Evolutionary conservation across 495 filamentous ascomycete genomes (phyloP).

Genomic region (Xylaria bambusicola): DNA sequence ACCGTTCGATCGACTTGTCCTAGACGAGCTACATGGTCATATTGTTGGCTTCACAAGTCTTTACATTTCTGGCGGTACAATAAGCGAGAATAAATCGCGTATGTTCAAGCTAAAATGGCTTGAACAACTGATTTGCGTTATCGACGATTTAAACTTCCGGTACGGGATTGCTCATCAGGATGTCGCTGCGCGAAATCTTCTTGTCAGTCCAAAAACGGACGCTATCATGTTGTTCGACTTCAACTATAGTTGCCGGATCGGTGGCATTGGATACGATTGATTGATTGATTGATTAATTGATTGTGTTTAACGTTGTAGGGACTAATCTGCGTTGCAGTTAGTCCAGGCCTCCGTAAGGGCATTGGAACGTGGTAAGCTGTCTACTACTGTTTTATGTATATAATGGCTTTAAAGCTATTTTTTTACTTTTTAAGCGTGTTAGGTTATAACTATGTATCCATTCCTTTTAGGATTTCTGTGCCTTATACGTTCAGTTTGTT

Average conservation of each 20-base stretch:
- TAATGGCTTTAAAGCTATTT: too few relatives aligned
- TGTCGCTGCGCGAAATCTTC: constrained; percentile 2
- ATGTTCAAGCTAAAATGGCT: constrained; percentile 4
- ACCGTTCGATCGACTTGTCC: constrained; percentile 1
- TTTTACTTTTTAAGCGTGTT: too few relatives aligned
- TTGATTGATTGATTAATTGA: too few relatives aligned
- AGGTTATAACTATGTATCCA: too few relatives aligned
- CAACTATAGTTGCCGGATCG: not conserved
- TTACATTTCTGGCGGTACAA: not conserved
- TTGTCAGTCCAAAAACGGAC: not conserved
- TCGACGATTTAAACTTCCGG: constrained; percentile 1
- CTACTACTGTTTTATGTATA: too few relatives aligned
- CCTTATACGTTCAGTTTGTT: too few relatives aligned
- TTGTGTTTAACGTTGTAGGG: too few relatives aligned
- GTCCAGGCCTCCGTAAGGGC: too few relatives aligned
- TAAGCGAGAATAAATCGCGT: not conserved
- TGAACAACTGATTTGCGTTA: not conserved
- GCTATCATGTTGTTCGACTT: not conserved
- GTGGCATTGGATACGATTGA: not conserved
- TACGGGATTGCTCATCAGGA: constrained; percentile 6
- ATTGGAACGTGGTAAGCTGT: too few relatives aligned
- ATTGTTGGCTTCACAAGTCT: not conserved
- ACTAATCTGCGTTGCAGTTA: too few relatives aligned
- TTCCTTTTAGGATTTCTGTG: too few relatives aligned
- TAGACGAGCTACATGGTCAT: not conserved